Conservation (phyloP, 1,284 basidiomycete species). For the Sporisorium exsertum region DNA sequence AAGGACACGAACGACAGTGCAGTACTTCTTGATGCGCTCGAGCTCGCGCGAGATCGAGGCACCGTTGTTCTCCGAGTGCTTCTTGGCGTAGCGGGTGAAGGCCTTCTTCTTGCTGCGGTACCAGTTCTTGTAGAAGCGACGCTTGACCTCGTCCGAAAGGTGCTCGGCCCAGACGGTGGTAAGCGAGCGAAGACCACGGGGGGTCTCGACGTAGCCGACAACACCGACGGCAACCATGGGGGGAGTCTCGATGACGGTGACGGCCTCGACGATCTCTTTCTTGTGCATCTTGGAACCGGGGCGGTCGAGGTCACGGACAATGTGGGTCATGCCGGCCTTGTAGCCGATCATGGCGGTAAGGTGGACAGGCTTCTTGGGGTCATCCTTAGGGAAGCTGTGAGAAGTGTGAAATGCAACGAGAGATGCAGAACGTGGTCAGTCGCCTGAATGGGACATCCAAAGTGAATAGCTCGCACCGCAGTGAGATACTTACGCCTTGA, state of each 20-base stretch:
- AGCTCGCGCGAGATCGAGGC: slow-evolving; percentile 94
- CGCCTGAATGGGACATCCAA: background rate
- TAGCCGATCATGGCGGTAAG: slow-evolving; percentile 98
- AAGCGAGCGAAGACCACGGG: slow-evolving; percentile 91
- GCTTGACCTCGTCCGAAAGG: slow-evolving; percentile 86
- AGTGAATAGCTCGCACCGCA: background rate
- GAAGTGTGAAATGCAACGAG: background rate
- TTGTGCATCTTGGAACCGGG: slow-evolving; percentile 79
- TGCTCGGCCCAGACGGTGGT: slow-evolving; percentile 79
- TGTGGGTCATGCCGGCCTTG: slow-evolving; percentile 99
- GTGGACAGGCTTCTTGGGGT: slow-evolving; percentile 99
- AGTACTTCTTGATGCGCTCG: slow-evolving; percentile 99
- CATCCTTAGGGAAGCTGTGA: slow-evolving; percentile 78
- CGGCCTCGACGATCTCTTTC: slow-evolving; percentile 96
- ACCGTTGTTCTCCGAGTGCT: slow-evolving; percentile 94
- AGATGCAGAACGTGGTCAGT: background rate
- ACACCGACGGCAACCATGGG: slow-evolving; percentile 97
- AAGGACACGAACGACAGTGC: slow-evolving; percentile 98
- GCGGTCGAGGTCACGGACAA: slow-evolving; percentile 98
- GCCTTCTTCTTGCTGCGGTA: slow-evolving; percentile 99
- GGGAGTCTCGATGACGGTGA: slow-evolving; percentile 95
- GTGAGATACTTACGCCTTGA: slow-evolving; percentile 57
- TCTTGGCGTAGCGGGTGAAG: slow-evolving; percentile 98
- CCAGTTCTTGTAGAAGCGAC: slow-evolving; percentile 99
- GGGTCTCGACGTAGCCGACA: slow-evolving; percentile 99